These are phyloP conservation scores for Chernovozyma sophiae-reginae DNA, from an alignment of 1,139 yeast species.

Conservation along the genomic window DNA sequence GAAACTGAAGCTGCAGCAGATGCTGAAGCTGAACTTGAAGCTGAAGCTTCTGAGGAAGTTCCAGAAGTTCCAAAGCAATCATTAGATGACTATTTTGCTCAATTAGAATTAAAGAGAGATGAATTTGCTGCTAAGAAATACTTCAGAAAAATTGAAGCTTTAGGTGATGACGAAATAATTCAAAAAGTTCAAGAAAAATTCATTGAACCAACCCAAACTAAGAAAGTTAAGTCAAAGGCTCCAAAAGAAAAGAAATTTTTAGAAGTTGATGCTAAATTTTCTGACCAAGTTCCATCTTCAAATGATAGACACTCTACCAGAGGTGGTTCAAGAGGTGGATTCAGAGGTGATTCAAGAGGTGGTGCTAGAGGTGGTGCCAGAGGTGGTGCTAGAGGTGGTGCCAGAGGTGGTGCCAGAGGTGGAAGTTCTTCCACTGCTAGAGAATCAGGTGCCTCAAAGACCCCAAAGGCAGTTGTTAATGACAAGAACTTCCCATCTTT, in stretches of 20 bases:
- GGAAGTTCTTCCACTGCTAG: constrained; percentile 17
- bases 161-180: constrained; percentile 57
- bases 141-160: constrained; percentile 60
- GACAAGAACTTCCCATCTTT: constrained; percentile 66
- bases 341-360: constrained; percentile 32
- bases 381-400: constrained; percentile 18
- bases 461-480: constrained; percentile 36
- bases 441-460: constrained; percentile 2
- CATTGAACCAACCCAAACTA: constrained; percentile 52
- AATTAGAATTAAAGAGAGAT: constrained; percentile 47
- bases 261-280: constrained; percentile 62
- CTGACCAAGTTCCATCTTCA: constrained; percentile 39
- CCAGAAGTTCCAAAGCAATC: constrained; percentile 50
- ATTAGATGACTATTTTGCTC: constrained; percentile 70
- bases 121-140: constrained; percentile 36
- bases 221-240: constrained; percentile 59
- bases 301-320: constrained; percentile 16
- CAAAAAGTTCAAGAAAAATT: constrained; percentile 56
- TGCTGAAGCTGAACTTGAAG: constrained; percentile 46
- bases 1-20: constrained; percentile 63
- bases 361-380: constrained; percentile 19
- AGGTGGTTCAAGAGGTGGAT: constrained; percentile 18
- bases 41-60: constrained; percentile 30
- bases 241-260: constrained; percentile 67
- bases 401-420: constrained; percentile 29